These are phyloP conservation scores for Tulasnella sp. DNA, from an alignment of 768 basidiomycete genomes.

Conservation along the genomic window DNA sequence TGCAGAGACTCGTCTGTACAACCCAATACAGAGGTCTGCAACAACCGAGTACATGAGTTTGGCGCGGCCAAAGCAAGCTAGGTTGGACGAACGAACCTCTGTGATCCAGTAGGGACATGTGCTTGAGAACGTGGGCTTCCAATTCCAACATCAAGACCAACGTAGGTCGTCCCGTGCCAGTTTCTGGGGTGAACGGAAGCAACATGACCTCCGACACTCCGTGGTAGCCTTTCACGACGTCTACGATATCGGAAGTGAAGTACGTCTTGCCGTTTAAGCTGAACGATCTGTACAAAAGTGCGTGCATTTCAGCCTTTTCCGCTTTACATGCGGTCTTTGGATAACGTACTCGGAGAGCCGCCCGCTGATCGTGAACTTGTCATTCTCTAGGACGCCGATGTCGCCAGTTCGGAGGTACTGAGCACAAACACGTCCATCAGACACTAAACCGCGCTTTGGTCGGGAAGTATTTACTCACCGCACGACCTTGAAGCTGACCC, in stretches of 20 bases:
- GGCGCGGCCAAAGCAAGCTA: neutral
- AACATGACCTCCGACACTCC: neutral
- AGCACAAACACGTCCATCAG: neutral
- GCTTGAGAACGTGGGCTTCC: neutral
- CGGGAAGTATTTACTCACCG: neutral
- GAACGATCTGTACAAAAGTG: neutral
- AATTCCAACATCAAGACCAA: neutral
- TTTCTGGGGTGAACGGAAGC: neutral
- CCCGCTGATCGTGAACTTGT: neutral
- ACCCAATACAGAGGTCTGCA: neutral
- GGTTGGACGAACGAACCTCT: neutral
- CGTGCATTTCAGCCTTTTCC: neutral
- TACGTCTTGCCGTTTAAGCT: neutral
- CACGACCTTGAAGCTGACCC: neutral
- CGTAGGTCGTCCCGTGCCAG: neutral
- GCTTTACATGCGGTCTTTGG: neutral
- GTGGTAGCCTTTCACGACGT: neutral
- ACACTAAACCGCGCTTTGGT: neutral
- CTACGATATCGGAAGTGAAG: neutral
- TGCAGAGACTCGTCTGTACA: neutral
- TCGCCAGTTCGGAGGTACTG: conserved; percentile 8
- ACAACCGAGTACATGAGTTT: neutral
- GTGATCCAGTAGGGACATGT: neutral
- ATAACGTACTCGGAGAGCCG: conserved; percentile 1
- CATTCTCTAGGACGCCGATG: neutral